Base-by-base conservation (phyloP, 2,329 filamentous ascomycete species). In the Colletotrichum chlorophyti region DNA sequence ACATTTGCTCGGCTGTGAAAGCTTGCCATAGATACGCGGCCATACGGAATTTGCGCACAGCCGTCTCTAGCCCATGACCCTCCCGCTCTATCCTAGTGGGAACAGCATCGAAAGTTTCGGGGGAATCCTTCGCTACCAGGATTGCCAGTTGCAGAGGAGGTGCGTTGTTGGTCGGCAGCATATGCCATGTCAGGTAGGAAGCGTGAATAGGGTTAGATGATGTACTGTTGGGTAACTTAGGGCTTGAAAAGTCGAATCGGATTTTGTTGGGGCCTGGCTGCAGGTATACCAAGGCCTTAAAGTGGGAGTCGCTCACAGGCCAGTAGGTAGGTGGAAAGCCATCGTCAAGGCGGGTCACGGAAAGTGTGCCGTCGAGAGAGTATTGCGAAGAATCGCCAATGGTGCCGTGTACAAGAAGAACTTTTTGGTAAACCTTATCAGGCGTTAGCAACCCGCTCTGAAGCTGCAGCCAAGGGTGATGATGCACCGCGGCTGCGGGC, bases 1-100 rank as follows among this genome's bases (percentile, higher is more conserved):
- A 90, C 94, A 98, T 98, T 71, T 98, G 93, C 72, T 99, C 95
- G 6, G 91, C 92, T 0, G 94, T 98, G 68, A 96, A 98, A 7
- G 93, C 92, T 72, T 99, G 95, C 93, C 95, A 98, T 12, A 98
- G 80, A 70, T 98, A 97, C 21, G 92, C 94, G 15, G 93, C 90
- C 90, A 96, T 97, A 63, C 93, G 86, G 71, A 95, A 97, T 71
- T 99, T 99, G 67, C 85, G 86, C 48, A 96, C 83, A 0, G 95
- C 95, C 7, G 85, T 86, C 10, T 93, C 88, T 31, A 98, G 70
- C 1, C 83, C 84, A 72, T 97, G 96, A 15, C 91, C 93, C 79
- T 96, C 93, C 65, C 83, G 87, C 72, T 91, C 86, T 53, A 84
- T 78, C 45, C 91, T 85, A 52, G 91, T 86, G 1, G 92, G 93